Conservation (phyloP, 305 asterid genomes). For the Fraxinus platypoda region DNA sequence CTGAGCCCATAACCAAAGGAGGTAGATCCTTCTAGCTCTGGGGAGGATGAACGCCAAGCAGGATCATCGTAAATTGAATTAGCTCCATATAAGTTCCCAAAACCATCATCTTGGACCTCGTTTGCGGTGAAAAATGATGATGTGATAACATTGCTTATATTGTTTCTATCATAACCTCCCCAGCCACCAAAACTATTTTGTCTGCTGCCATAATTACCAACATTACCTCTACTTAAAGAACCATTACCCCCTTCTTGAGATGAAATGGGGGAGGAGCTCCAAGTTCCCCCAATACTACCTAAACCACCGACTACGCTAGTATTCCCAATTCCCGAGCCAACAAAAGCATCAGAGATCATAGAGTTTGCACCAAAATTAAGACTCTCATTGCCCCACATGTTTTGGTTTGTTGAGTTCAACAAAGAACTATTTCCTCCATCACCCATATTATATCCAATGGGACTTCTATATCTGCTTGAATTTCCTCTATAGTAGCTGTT, state of each 20-base stretch:
- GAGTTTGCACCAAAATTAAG: slow-evolving; percentile 38
- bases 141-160: slow-evolving; percentile 31
- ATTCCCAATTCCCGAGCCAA: slow-evolving; percentile 47
- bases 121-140: slow-evolving; percentile 42
- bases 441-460: slow-evolving; percentile 25
- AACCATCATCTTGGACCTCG: slow-evolving; percentile 40
- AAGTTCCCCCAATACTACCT: slow-evolving; percentile 61
- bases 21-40: slow-evolving; percentile 37
- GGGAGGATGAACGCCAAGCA: slow-evolving; percentile 47
- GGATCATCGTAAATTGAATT: slow-evolving; percentile 46
- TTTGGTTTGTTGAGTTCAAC: slow-evolving; percentile 26
- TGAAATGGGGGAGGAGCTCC: slow-evolving; percentile 59
- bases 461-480: slow-evolving; percentile 33
- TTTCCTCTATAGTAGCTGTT: slow-evolving; percentile 40
- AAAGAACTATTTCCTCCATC: slow-evolving; percentile 32
- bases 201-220: slow-evolving; percentile 30
- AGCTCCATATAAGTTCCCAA: slow-evolving; percentile 49
- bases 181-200: slow-evolving; percentile 39
- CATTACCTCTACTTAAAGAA: slow-evolving; percentile 34
- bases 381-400: slow-evolving; percentile 38
- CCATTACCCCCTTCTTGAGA: slow-evolving; percentile 50
- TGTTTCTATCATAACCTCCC: slow-evolving; percentile 43
- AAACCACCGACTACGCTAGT: slow-evolving; percentile 40
- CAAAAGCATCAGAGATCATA: slow-evolving; percentile 34
- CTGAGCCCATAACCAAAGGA: slow-evolving; percentile 43